Evolutionary conservation across 192 early-diverging fungal genomes (phyloP).

Genomic region (Podila verticillata): DNA sequence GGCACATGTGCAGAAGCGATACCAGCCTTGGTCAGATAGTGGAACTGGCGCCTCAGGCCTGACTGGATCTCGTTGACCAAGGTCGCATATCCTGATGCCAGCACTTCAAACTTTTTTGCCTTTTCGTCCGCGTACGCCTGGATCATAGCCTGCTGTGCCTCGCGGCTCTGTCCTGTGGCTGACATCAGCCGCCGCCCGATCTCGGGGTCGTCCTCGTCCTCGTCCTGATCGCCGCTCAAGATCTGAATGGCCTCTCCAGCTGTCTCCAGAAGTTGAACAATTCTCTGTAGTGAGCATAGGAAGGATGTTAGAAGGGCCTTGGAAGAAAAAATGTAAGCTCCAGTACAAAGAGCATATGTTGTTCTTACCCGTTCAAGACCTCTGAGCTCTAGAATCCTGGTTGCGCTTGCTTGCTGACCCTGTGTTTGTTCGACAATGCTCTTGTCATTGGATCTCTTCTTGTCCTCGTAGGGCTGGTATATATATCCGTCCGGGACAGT

Average conservation of each 20-base stretch:
- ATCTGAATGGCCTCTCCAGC: conserved; percentile 51
- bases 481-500: conserved; percentile 40
- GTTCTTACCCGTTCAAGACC: conserved; percentile 40
- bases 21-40: conserved; percentile 48
- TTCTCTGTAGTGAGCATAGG: conserved; percentile 28
- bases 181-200: conserved; percentile 8
- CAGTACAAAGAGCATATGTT: background rate
- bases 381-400: conserved; percentile 34
- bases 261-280: conserved; percentile 49
- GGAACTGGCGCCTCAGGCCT: conserved; percentile 48
- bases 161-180: conserved; percentile 2
- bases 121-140: conserved; percentile 24
- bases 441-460: background rate
- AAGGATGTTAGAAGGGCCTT: no score
- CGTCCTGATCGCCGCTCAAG: conserved; percentile 38
- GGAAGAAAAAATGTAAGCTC: background rate
- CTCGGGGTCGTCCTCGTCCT: conserved; percentile 9
- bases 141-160: conserved; percentile 10
- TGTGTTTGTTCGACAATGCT: background rate
- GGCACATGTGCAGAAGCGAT: conserved; percentile 53
- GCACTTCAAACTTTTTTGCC: conserved; percentile 35
- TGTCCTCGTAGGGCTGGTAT: conserved; percentile 35
- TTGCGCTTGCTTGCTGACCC: conserved; percentile 26
- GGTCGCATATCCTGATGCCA: conserved; percentile 21
- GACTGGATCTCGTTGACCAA: conserved; percentile 54